A percentile compares a stretch with the other conserved stretches of the same genome.
Conservation (phyloP, 345 rosid genomes). For the Cardiospermum halicacabum region DNA sequence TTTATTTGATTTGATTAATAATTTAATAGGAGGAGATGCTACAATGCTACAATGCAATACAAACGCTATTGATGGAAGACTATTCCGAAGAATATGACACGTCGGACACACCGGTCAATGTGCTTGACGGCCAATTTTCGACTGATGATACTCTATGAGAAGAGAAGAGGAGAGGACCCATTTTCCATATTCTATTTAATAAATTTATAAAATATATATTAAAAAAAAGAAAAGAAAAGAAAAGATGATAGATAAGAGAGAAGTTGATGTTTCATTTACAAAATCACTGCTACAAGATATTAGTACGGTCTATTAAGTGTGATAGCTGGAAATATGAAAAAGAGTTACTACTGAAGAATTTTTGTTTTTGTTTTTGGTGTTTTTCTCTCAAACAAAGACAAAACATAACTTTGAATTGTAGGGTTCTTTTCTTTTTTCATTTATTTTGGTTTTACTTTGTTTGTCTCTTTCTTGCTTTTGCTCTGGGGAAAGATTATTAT, state of each 20-base stretch:
- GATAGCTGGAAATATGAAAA: background rate
- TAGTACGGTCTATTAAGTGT: constrained; percentile 14
- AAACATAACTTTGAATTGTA: constrained; percentile 16
- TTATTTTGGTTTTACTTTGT: constrained; percentile 4
- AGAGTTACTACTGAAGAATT: background rate
- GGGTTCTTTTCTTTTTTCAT: background rate
- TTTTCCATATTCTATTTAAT: background rate
- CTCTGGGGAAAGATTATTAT: constrained; percentile 6
- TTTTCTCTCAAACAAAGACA: constrained; percentile 13
- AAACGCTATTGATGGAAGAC: constrained; percentile 30
- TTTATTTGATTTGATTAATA: background rate
- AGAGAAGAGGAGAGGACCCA: constrained; percentile 6
- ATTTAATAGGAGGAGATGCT: constrained; percentile 44
- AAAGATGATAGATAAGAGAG: background rate
- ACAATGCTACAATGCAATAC: constrained; percentile 46
- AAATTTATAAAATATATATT: background rate
- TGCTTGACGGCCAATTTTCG: constrained; percentile 50
- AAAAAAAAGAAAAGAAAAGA: background rate
- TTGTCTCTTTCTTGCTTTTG: constrained; percentile 10
- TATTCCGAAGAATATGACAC: constrained; percentile 31
- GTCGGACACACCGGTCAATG: constrained; percentile 44
- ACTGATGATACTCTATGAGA: too few species aligned
- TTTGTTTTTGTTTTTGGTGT: background rate
- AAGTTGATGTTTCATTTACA: constrained; percentile 16
- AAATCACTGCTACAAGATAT: constrained; percentile 24